A percentile compares a stretch with the other conserved stretches of the same genome.
These are phyloP conservation scores for Cucurbita maxima DNA, from an alignment of 306 rosid genomes.

Conservation along the genomic window DNA sequence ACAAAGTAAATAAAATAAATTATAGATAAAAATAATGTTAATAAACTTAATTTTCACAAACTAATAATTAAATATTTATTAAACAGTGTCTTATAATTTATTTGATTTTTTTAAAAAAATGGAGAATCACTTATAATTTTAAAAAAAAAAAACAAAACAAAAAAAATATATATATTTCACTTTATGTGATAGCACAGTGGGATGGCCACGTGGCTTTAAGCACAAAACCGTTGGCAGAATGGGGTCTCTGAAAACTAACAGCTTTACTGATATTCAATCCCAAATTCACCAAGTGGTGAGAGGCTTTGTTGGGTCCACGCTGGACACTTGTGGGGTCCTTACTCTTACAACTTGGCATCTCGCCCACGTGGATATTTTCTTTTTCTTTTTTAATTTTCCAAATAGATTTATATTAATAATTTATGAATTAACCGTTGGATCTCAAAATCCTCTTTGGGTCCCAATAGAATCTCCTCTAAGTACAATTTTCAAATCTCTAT, in stretches of 20 bases:
- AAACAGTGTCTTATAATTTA: too few relatives aligned
- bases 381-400: neutral
- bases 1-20: too few relatives aligned
- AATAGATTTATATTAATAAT: neutral
- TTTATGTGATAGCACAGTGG: conserved; percentile 6
- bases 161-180: neutral
- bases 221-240: conserved; percentile 34
- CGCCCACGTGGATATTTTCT: conserved; percentile 27
- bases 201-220: conserved; percentile 18
- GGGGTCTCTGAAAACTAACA: conserved; percentile 41
- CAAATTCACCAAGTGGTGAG: conserved; percentile 11
- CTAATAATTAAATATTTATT: too few relatives aligned
- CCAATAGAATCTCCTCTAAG: conserved; percentile 12
- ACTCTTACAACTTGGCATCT: conserved; percentile 8
- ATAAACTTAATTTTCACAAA: too few relatives aligned
- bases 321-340: conserved; percentile 7
- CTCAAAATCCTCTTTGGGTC: conserved; percentile 16
- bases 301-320: conserved; percentile 13
- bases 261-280: conserved; percentile 20
- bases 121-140: too few relatives aligned
- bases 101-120: too few relatives aligned
- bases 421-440: neutral
- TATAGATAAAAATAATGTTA: too few relatives aligned
- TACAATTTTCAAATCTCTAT: neutral
- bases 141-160: neutral